A percentile compares a stretch with the other conserved stretches of the same genome.
These are phyloP conservation scores for Tulasnella sp. DNA, from an alignment of 768 basidiomycete genomes.

Conservation along the genomic window DNA sequence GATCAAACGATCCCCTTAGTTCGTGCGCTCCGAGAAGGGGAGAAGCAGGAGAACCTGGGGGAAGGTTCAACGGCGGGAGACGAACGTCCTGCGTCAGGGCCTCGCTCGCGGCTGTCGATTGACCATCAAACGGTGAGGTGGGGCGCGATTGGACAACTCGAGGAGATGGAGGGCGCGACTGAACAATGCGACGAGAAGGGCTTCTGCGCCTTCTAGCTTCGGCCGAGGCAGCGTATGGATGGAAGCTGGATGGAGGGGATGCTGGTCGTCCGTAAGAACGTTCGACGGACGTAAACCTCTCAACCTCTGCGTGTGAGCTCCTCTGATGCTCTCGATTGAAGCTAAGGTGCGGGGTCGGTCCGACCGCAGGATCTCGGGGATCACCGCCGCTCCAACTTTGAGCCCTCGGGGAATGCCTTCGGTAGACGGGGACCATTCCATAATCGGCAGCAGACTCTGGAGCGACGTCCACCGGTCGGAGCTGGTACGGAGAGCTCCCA, in stretches of 20 bases:
- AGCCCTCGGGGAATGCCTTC: background rate
- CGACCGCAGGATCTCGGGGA: background rate
- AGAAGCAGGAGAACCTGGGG: background rate
- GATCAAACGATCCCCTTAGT: background rate
- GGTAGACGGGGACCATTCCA: background rate
- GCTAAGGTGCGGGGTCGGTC: background rate
- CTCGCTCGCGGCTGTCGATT: background rate
- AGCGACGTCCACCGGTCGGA: background rate
- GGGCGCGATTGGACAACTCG: background rate
- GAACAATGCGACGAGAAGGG: conserved; percentile 2
- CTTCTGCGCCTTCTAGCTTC: background rate
- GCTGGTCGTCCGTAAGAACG: background rate
- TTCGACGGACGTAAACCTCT: conserved; percentile 6
- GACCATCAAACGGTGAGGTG: background rate
- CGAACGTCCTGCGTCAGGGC: background rate
- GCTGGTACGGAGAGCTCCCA: background rate
- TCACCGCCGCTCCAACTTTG: conserved; percentile 4
- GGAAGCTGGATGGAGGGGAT: conserved; percentile 11
- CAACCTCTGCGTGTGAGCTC: background rate
- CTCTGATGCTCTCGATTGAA: background rate
- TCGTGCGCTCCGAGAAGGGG: background rate
- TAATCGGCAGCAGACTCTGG: background rate
- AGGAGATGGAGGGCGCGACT: background rate
- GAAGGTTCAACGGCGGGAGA: conserved; percentile 8
- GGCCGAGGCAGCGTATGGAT: background rate